Evolutionary conservation across 352 stramenopile species (phyloP), one percentile per base, ranked within the genome.

Genomic region (Pythium vanterpoolii): DNA sequence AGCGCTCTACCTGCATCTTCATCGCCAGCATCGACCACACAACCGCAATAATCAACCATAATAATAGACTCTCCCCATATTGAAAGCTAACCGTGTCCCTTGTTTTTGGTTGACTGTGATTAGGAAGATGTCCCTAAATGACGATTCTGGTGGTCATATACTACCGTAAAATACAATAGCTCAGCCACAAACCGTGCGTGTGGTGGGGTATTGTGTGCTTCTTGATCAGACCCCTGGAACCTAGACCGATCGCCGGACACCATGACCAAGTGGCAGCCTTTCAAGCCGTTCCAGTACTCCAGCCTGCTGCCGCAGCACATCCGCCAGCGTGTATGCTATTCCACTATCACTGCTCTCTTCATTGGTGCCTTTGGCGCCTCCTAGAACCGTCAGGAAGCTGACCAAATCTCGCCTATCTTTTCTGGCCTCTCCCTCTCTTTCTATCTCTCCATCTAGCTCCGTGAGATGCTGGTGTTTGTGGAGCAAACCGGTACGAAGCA

Each of bases 191-290:
- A 45, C 23, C 56, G 56, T 42, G 43, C 47, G 48, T 62, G 60
- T 68, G 52, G 53, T 62, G 50, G 45, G 19, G 24, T 39, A 38
- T 24, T 28, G 45, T 39, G 44, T 27, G 42, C 38, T 62, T 56
- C 26, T 64, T 64, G 38, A 64, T 24, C 57, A 44, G 48, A 58
- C 50, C 49, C 33, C 49, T 54, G 33, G 42, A 59, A 61, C 30
- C 43, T n/a, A 52, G 26, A 60, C 14, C 27, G n/a, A n/a, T 28
- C 54, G 53, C 36, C 42, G 58, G 39, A 40, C 34, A 79, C 28
- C 52, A 92, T 86, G 76, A 92, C 76, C 77, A 80, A 86, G 68
- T 94, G 79, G 79, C 76, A 90, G 71, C 84, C 84, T 27, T 94
- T 92, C 67, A 86, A 90, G 68, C 81, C 79, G 67, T 92, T 90